Evolutionary conservation across 345 rosid species (phyloP).

Genomic region (Linum trigynum): DNA sequence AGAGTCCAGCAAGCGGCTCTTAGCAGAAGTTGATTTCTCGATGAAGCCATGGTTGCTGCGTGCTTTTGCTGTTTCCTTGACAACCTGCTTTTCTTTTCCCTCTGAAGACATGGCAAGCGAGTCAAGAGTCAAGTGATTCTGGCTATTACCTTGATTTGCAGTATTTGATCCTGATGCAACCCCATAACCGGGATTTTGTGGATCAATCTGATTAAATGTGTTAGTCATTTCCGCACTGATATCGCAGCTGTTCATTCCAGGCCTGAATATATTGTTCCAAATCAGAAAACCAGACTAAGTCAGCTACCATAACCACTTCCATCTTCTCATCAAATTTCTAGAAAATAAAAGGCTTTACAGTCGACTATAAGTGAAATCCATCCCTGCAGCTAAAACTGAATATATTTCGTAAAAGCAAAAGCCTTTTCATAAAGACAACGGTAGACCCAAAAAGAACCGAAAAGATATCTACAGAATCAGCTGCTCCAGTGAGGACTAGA

Average conservation of each 20-base stretch:
- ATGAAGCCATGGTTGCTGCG: slow-evolving; percentile 10
- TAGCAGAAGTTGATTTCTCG: slow-evolving; percentile 29
- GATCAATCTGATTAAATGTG: slow-evolving; percentile 18
- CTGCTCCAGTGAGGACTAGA: too few relatives aligned
- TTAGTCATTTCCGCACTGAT: slow-evolving; percentile 34
- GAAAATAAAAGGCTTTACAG: too few relatives aligned
- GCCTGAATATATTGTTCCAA: slow-evolving; percentile 28
- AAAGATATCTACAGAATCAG: too few relatives aligned
- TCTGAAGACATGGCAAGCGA: slow-evolving; percentile 16
- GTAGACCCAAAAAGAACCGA: too few relatives aligned
- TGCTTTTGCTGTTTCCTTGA: slow-evolving; percentile 24
- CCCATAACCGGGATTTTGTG: slow-evolving; percentile 27
- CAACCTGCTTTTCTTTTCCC: slow-evolving; percentile 24
- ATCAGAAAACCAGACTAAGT: slow-evolving; percentile 10
- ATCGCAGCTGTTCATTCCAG: slow-evolving; percentile 40
- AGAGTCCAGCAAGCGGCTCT: slow-evolving; percentile 26
- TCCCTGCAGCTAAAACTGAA: too few relatives aligned
- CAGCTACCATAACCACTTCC: background rate
- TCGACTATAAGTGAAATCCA: too few relatives aligned
- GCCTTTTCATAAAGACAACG: too few relatives aligned
- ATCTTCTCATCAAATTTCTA: too few relatives aligned
- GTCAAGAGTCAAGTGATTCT: slow-evolving; percentile 14
- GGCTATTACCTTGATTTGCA: slow-evolving; percentile 17
- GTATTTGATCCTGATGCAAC: slow-evolving; percentile 16
- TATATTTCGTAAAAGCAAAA: too few relatives aligned